Evolutionary conservation across 768 basidiomycete genomes (phyloP).

Genomic region (Suillus tomentosus): DNA sequence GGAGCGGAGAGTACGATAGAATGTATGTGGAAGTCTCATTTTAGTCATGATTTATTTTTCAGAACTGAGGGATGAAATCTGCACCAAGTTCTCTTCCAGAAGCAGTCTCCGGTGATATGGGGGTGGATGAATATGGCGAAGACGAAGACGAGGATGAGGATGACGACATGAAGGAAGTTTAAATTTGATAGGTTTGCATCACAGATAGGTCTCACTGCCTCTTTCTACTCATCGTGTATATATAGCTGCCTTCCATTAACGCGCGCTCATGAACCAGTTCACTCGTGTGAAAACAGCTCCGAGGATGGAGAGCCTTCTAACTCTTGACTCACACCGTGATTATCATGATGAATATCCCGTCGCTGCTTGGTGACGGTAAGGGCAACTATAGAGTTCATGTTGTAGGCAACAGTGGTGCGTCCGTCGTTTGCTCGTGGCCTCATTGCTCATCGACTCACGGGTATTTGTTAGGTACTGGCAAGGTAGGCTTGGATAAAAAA

Average conservation of each 20-base stretch:
- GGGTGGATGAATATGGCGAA: conserved; percentile 48
- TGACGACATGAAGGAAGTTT: conserved; percentile 73
- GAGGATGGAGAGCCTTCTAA: neutral
- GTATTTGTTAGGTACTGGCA: conserved; percentile 36
- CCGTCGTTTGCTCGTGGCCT: neutral
- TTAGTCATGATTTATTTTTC: conserved; percentile 3
- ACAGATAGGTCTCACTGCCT: conserved; percentile 9
- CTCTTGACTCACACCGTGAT: neutral
- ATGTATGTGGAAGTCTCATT: conserved; percentile 58
- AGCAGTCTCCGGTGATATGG: conserved; percentile 20
- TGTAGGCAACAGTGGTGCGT: conserved; percentile 55
- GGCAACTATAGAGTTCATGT: conserved; percentile 50
- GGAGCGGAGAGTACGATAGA: conserved; percentile 79
- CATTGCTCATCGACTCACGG: neutral
- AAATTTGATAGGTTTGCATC: conserved; percentile 34
- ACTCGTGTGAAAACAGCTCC: neutral
- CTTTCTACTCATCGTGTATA: conserved; percentile 9
- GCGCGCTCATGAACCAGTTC: neutral
- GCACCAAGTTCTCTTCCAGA: conserved; percentile 35
- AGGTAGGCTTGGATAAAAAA: conserved; percentile 30
- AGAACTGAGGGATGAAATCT: conserved; percentile 42
- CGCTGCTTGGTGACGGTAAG: conserved; percentile 44
- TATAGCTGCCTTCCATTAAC: neutral
- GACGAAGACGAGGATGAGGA: conserved; percentile 44
- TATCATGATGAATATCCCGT: conserved; percentile 18